Base-by-base conservation (phyloP, 2,329 filamentous ascomycete species). In the Neoarthrinium moseri region DNA sequence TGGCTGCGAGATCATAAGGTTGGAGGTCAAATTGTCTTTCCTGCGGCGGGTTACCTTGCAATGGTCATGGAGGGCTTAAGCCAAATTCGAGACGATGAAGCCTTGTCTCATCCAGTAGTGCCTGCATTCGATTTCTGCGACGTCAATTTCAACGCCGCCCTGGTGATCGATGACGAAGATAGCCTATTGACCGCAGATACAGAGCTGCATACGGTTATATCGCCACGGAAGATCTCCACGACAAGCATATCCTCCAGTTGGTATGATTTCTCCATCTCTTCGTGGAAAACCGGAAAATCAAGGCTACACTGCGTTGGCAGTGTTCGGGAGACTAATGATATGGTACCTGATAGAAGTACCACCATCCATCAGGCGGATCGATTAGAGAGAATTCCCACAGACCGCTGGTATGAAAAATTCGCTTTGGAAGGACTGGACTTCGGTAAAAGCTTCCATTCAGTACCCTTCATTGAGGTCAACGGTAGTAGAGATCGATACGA, bases 1-100 rank as follows among this genome's bases (percentile, higher is more conserved):
- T 80, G 78, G 56, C 65, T 75, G 7, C 61, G 70, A 34, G 74
- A 78, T 51, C 77, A 79, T 55, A 56, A 64, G 35, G 72, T 78
- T 47, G 64, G 74, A 35, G 69, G 64, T 50, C 70, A 73, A 34
- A 70, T 73, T 46, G 66, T 78, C 45, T 75, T 73, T 43, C 72
- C 75, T 26, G 72, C 67, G n/a, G 67, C 70, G 2, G 61, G 63
- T 2, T 65, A 62, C 42, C 35, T 69, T 2, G 55, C 58, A 12
- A 66, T 68, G 64, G 63, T 63, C 5, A 57, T 66, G 2, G 64
- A 69, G 39, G 67, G 63, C 0, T 55, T 62, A 30, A 55, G 56
- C n/a, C 56, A 64, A 11, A 12, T 44, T n/a, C 8, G 8, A n/a
- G 26, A n/a, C 26, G 26, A n/a, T n/a, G n/a, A n/a, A n/a, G n/a